Percentiles rank a stretch among this genome's conserved stretches.
Conservation (phyloP, 257 asterid genomes). For the Solanum lycopersicoides region DNA sequence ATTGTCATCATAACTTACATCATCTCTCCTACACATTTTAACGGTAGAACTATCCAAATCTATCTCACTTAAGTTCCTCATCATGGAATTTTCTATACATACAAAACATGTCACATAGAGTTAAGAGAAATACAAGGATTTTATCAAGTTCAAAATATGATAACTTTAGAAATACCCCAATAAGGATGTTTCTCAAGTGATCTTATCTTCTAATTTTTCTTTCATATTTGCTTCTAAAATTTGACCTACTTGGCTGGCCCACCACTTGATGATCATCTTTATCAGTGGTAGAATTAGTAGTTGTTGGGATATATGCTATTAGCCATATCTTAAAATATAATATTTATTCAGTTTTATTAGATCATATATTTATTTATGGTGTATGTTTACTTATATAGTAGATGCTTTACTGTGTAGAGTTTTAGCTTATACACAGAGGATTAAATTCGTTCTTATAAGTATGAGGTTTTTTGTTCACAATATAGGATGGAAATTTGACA, state of each 20-base stretch:
- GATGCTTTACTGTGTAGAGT: no score
- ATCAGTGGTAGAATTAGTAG: constrained; percentile 32
- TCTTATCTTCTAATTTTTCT: constrained; percentile 28
- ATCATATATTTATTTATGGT: no score
- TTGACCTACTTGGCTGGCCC: constrained; percentile 20
- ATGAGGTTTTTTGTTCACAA: no score
- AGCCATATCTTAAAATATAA: no score
- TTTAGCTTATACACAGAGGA: no score
- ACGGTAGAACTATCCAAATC: constrained; percentile 43
- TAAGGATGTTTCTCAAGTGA: constrained; percentile 27
- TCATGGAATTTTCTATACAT: constrained; percentile 38
- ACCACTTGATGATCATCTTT: constrained; percentile 33
- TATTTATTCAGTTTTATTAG: no score
- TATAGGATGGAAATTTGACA: no score
- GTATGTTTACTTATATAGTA: no score
- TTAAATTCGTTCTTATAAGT: no score
- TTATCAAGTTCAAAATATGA: not conserved
- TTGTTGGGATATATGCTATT: no score
- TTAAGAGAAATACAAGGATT: not conserved
- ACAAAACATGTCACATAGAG: constrained; percentile 1
- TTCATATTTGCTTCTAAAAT: constrained; percentile 18
- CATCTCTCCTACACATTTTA: constrained; percentile 52
- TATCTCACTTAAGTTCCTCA: constrained; percentile 41
- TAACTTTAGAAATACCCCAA: constrained; percentile 31
- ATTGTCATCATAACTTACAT: constrained; percentile 29